phyloP scores from a whole-genome alignment of 352 stramenopile genomes.

The Pythium aphanidermatum region DNA sequence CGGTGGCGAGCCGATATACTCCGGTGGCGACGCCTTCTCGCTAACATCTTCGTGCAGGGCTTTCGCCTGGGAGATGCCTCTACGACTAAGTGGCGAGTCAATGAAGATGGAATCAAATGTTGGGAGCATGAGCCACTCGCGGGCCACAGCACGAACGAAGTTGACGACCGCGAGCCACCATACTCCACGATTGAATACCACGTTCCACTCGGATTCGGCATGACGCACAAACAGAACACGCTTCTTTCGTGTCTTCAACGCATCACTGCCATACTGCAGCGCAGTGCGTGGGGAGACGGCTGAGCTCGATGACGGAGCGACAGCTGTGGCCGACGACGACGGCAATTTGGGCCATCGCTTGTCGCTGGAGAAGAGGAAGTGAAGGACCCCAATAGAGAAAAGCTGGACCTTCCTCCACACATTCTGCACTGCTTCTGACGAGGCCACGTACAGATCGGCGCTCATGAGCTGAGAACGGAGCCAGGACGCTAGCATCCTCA shows the following conservation, averaged over 20 bases:
- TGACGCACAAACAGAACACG: conserved; percentile 83
- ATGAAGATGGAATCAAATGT: conserved; percentile 76
- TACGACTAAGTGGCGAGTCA: conserved; percentile 73
- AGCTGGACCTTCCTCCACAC: conserved; percentile 64
- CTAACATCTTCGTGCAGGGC: conserved; percentile 42
- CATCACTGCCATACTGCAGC: conserved; percentile 3
- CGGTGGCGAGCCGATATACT: conserved; percentile 12
- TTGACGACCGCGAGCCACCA: conserved; percentile 32
- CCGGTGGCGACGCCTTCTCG: conserved; percentile 16
- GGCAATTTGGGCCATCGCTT: conserved; percentile 27
- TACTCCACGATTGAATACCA: conserved; percentile 80
- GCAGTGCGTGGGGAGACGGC: neutral
- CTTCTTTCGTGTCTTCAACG: conserved; percentile 23
- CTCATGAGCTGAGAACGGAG: neutral
- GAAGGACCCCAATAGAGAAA: conserved; percentile 46
- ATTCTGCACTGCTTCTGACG: conserved; percentile 34
- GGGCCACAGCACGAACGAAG: conserved; percentile 45
- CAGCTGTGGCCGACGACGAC: neutral
- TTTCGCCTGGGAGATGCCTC: conserved; percentile 50
- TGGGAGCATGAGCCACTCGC: conserved; percentile 63
- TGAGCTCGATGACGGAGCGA: neutral
- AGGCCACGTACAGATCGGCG: conserved; percentile 5
- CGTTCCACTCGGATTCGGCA: conserved; percentile 86
- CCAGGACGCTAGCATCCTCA: too few relatives aligned
- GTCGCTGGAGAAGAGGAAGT: conserved; percentile 75